Evolutionary conservation across 2,329 filamentous ascomycete genomes (phyloP), one percentile per base, ranked within the genome.

Genomic region (Fusarium falciforme): DNA sequence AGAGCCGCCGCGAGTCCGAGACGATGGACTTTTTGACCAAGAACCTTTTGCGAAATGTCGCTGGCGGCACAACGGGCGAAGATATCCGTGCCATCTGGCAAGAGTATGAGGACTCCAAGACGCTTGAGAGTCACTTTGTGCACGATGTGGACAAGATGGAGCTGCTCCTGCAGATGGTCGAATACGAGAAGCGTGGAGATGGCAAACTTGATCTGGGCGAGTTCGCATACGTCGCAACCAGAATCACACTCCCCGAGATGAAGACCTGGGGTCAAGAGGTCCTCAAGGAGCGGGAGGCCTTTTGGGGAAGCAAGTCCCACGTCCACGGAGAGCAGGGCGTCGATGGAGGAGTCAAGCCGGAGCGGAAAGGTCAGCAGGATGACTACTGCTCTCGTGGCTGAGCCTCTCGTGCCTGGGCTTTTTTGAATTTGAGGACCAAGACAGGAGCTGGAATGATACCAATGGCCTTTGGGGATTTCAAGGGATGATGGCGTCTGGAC

Each of bases 81-180:
- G 91, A 95, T 61, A 92, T 99, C 31, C 88, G 92, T 67, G 89
- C 88, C 10, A 88, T 98, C 60, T 99, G 96, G 94, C 92, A 97
- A 79, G 96, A 99, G 83, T 99, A 99, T 80, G 96, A 99, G 83
- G 94, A 96, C 77, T 92, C 91, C 20, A 79, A 92, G 84, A 98
- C 96, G 10, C 85, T 92, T 16, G 96, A 99, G 81, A 94, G 93
- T 76, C 88, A 92, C 70, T 98, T 96, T 73, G 96, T 99, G 49
- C 96, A 99, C 82, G 96, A 99, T 82, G 90, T 99, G 68, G 96
- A 99, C 84, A 98, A 98, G 91, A 91, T 99, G 82, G 96, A 99
- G 85, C 86, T 99, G 74, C 84, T 99, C 70, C 85, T 97, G 79
- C 96, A 99, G 86, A 98, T 98, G 93, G 86, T 97, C 33, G 96